Conservation (phyloP, 202 grass and related monocot species). For the Carex sylvatica region DNA sequence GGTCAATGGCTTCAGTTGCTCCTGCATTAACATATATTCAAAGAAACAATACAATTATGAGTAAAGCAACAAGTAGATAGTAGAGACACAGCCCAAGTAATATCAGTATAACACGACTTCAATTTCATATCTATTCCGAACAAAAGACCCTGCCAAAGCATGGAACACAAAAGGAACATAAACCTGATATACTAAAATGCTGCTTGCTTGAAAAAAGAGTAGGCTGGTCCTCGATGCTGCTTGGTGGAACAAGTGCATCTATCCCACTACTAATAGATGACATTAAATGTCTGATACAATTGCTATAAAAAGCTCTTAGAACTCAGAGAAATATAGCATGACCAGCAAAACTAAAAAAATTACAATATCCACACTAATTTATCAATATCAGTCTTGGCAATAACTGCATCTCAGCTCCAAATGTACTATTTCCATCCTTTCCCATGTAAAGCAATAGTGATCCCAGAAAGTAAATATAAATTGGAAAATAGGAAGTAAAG, state of each 20-base stretch:
- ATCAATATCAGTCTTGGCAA: not conserved
- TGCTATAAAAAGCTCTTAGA: not conserved
- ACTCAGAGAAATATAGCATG: not conserved
- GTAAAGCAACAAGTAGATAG: not conserved
- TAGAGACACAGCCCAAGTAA: not conserved
- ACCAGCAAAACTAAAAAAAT: not conserved
- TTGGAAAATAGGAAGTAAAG: conserved; percentile 10
- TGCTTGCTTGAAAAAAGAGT: too few species aligned
- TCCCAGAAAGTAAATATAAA: not conserved
- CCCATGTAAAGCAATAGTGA: not conserved
- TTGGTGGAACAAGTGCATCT: not conserved
- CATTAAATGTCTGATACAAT: not conserved
- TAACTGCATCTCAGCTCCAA: not conserved
- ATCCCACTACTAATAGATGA: not conserved
- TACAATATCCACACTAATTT: not conserved
- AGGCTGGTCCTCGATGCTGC: not conserved
- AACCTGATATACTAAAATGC: too few species aligned
- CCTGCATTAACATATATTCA: conserved; percentile 40
- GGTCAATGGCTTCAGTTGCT: conserved; percentile 79
- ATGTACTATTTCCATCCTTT: conserved; percentile 7
- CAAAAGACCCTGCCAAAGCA: too few species aligned
- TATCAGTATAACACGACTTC: too few species aligned
- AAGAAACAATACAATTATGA: conserved; percentile 6
- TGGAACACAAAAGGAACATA: too few species aligned
- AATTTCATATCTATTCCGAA: too few species aligned